Conservation (phyloP, 768 basidiomycete genomes). For the Rhodosporidiobolus sp. region DNA sequence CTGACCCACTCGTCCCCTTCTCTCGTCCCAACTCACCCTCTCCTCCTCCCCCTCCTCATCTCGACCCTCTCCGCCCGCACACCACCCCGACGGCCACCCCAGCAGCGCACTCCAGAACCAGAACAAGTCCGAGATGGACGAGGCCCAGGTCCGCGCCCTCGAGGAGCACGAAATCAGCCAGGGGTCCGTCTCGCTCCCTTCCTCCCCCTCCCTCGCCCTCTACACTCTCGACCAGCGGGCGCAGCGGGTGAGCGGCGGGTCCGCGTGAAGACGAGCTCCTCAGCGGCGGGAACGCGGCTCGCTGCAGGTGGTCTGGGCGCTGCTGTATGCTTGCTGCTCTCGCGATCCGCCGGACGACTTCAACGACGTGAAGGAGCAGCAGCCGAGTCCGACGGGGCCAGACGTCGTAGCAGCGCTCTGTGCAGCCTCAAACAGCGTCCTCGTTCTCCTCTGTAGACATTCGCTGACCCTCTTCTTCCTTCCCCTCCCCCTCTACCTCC, state of each 20-base stretch:
- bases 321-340: no score
- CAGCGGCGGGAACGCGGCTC: no score
- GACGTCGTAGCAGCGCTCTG: no score
- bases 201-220: no score
- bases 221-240: not conserved
- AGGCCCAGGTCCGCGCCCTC: constrained; percentile 88
- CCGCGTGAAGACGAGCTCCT: no score
- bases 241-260: not conserved
- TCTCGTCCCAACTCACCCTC: not conserved
- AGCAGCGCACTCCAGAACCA: constrained; percentile 21
- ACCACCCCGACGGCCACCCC: not conserved
- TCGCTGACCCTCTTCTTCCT: not conserved
- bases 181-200: constrained; percentile 51
- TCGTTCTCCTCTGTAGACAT: not conserved
- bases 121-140: constrained; percentile 87
- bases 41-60: not conserved
- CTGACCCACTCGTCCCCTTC: not conserved
- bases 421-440: no score
- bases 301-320: no score
- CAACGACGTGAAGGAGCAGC: no score
- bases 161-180: constrained; percentile 99
- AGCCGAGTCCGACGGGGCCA: no score
- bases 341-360: no score
- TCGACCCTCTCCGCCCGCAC: not conserved
- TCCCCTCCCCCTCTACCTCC: not conserved